Evolutionary conservation across 495 filamentous ascomycete species (phyloP).

Genomic region (Hypoxylon lenormandii): DNA sequence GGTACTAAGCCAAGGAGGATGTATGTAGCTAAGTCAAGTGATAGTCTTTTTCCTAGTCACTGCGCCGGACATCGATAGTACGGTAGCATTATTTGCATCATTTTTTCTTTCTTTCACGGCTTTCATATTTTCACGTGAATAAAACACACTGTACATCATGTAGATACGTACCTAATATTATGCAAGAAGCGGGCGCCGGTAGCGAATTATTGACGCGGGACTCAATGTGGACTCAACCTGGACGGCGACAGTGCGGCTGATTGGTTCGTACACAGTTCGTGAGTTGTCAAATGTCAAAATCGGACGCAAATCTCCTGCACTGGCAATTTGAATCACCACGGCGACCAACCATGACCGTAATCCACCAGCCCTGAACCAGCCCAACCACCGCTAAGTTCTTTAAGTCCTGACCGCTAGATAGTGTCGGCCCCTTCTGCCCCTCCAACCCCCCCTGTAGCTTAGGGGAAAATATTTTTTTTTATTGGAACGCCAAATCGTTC

Average conservation of each 20-base stretch:
- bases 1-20: too few relatives aligned
- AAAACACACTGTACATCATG: slow-evolving; percentile 2
- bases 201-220: too few relatives aligned
- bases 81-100: slow-evolving; percentile 8
- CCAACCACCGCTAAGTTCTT: slow-evolving; percentile 22
- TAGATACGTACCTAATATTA: background rate
- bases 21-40: too few relatives aligned
- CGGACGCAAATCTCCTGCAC: background rate
- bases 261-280: background rate
- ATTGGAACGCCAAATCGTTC: slow-evolving; percentile 20
- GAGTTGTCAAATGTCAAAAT: slow-evolving; percentile 1
- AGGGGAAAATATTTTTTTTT: slow-evolving; percentile 29
- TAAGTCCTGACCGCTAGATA: slow-evolving; percentile 33
- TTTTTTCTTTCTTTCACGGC: background rate
- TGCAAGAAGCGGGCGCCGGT: background rate
- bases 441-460: slow-evolving; percentile 7
- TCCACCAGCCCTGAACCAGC: too few relatives aligned
- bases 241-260: background rate
- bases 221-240: too few relatives aligned
- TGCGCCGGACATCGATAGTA: background rate
- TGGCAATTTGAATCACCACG: slow-evolving; percentile 2
- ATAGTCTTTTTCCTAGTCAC: too few relatives aligned
- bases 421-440: slow-evolving; percentile 5
- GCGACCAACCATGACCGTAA: background rate
- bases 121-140: background rate